phyloP scores from a whole-genome alignment of 805 yeast species.

The Wickerhamiella sergipiensis region DNA sequence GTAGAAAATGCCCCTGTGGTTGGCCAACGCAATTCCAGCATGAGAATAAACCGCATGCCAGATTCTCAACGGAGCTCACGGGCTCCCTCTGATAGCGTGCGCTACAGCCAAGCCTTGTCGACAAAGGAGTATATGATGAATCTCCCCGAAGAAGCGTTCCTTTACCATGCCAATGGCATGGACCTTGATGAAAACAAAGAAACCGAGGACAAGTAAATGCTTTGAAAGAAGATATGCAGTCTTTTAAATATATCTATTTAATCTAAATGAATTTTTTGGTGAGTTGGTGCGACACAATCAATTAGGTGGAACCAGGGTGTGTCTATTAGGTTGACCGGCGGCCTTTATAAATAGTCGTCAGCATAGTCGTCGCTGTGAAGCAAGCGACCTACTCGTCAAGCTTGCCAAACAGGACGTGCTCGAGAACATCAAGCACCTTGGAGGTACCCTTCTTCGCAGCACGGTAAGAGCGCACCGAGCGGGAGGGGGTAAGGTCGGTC shows the following conservation, averaged over 20 bases:
- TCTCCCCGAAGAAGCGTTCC: conserved; percentile 16
- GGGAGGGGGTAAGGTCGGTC: background rate
- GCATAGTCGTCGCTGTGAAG: background rate
- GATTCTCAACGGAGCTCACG: background rate
- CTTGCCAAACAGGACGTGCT: background rate
- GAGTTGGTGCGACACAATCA: background rate
- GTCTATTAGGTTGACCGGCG: background rate
- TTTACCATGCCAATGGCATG: conserved; percentile 7
- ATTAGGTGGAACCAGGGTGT: background rate
- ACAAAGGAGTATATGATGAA: conserved; percentile 12
- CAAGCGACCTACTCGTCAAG: background rate
- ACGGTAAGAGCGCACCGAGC: background rate
- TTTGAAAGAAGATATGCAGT: background rate
- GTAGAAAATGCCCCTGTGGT: background rate
- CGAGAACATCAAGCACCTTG: background rate
- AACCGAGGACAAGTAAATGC: background rate
- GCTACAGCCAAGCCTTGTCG: conserved; percentile 12
- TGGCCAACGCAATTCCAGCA: background rate
- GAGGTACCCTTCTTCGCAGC: background rate
- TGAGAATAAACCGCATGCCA: background rate
- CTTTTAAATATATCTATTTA: background rate
- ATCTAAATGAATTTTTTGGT: background rate
- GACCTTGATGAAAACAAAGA: conserved; percentile 8
- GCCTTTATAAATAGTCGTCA: background rate
- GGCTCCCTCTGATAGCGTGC: background rate